phyloP scores from a whole-genome alignment of 768 basidiomycete species.

The Boletus vermiculosoides region DNA sequence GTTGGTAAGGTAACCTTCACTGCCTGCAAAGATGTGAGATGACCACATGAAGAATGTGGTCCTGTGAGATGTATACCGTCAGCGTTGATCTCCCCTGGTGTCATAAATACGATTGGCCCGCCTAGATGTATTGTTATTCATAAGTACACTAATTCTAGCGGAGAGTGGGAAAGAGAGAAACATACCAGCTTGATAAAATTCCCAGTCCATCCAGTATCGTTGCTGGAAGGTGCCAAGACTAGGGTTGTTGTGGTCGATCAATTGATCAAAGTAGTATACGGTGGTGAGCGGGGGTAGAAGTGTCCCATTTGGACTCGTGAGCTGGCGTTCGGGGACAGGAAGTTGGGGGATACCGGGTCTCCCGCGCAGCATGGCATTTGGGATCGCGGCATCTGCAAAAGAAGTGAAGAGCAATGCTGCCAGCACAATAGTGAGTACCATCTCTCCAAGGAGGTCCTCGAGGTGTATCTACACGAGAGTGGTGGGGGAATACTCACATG shows the following conservation, averaged over 20 bases:
- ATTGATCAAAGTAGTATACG: slow-evolving; percentile 32
- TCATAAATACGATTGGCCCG: slow-evolving; percentile 35
- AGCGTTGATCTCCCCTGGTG: slow-evolving; percentile 65
- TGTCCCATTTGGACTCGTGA: slow-evolving; percentile 25
- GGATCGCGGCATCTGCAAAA: slow-evolving; percentile 21
- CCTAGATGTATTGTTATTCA: slow-evolving; percentile 3
- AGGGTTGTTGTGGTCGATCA: slow-evolving; percentile 51
- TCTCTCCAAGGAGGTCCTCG: neutral
- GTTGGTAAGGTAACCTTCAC: slow-evolving; percentile 60
- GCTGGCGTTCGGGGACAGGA: slow-evolving; percentile 3
- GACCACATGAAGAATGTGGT: neutral
- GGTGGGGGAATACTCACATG: neutral
- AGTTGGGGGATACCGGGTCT: slow-evolving; percentile 16
- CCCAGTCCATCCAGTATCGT: slow-evolving; percentile 68
- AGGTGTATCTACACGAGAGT: neutral
- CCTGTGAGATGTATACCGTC: slow-evolving; percentile 26
- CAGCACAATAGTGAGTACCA: slow-evolving; percentile 11
- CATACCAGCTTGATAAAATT: slow-evolving; percentile 57
- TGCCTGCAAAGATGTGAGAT: slow-evolving; percentile 18
- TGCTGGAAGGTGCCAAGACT: slow-evolving; percentile 72
- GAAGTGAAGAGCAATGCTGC: slow-evolving; percentile 10
- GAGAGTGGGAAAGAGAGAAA: neutral
- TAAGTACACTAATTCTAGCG: neutral
- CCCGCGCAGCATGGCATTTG: slow-evolving; percentile 21
- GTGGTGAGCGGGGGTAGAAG: slow-evolving; percentile 26